Evolutionary conservation across 805 yeast species (phyloP).

Genomic region (Lipomyces spencermartinsiae): DNA sequence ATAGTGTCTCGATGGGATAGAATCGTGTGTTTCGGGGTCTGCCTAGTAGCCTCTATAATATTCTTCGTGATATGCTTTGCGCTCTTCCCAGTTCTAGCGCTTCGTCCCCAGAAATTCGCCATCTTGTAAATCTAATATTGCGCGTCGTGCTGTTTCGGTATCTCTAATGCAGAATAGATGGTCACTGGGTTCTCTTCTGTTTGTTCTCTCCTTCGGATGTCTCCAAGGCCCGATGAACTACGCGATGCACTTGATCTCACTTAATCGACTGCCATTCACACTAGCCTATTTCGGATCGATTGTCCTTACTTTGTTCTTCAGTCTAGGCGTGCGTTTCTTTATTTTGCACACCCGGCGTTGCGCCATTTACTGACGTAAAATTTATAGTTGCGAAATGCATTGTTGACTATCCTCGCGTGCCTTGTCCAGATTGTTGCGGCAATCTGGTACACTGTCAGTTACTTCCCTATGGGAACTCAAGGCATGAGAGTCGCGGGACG

Average conservation of each 20-base stretch:
- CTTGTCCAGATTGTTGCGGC: constrained; percentile 82
- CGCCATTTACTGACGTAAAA: neutral
- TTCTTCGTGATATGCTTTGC: constrained; percentile 84
- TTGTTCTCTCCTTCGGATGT: constrained; percentile 87
- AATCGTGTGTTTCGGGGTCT: constrained; percentile 74
- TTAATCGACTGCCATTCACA: constrained; percentile 80
- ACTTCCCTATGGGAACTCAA: constrained; percentile 84
- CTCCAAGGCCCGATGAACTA: constrained; percentile 92
- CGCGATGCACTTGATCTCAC: constrained; percentile 71
- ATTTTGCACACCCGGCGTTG: neutral
- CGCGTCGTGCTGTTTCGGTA: constrained; percentile 45
- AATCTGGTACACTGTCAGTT: constrained; percentile 86
- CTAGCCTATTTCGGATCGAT: constrained; percentile 81
- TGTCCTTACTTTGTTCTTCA: constrained; percentile 75
- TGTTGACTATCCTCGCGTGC: constrained; percentile 78
- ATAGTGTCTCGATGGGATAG: constrained; percentile 74
- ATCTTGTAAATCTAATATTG: constrained; percentile 38
- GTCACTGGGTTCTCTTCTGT: constrained; percentile 88
- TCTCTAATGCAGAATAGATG: constrained; percentile 51
- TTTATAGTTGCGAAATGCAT: constrained; percentile 62
- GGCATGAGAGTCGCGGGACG: constrained; percentile 40
- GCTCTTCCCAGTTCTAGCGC: constrained; percentile 84
- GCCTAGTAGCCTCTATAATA: constrained; percentile 75
- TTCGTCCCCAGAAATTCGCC: constrained; percentile 91
- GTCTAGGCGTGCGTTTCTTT: constrained; percentile 55